phyloP scores from a whole-genome alignment of 495 filamentous ascomycete species.

The Chaetomium fimeti region DNA sequence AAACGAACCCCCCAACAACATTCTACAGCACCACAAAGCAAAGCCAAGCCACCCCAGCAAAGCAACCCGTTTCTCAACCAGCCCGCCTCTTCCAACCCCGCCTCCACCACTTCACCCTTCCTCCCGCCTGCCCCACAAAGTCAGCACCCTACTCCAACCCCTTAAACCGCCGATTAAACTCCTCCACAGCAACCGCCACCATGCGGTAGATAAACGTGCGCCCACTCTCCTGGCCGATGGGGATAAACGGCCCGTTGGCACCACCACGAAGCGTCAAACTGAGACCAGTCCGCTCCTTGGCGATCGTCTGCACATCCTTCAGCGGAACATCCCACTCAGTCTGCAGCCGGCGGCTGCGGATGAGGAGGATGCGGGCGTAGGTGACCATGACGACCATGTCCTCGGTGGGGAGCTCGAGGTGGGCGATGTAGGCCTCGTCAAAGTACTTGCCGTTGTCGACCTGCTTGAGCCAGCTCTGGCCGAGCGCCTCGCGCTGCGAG shows the following conservation, averaged over 20 bases:
- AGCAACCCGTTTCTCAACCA: neutral
- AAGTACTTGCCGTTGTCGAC: conserved; percentile 96
- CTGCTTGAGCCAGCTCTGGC: conserved; percentile 98
- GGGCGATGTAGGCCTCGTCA: conserved; percentile 94
- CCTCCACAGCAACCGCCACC: conserved; percentile 57
- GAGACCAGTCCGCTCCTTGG: conserved; percentile 93
- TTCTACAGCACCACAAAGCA: too few species aligned
- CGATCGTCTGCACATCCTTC: conserved; percentile 94
- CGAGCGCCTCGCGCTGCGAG: conserved; percentile 90
- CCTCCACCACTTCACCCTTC: neutral
- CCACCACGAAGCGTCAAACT: conserved; percentile 83
- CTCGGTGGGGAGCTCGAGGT: conserved; percentile 83
- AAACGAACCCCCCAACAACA: too few species aligned
- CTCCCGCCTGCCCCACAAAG: neutral
- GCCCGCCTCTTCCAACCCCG: neutral
- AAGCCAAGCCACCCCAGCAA: neutral
- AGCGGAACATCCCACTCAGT: conserved; percentile 95
- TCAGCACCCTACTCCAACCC: conserved; percentile 38
- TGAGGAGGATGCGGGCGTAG: conserved; percentile 85
- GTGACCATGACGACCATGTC: conserved; percentile 96
- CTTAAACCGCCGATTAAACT: conserved; percentile 56
- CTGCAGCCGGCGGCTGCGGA: conserved; percentile 76
- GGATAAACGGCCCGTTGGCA: conserved; percentile 92
- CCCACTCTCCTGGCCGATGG: conserved; percentile 81
- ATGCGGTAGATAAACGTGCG: conserved; percentile 79